Evolutionary conservation across 2,329 filamentous ascomycete genomes (phyloP).

Genomic region (Harringtonia aguacate): DNA sequence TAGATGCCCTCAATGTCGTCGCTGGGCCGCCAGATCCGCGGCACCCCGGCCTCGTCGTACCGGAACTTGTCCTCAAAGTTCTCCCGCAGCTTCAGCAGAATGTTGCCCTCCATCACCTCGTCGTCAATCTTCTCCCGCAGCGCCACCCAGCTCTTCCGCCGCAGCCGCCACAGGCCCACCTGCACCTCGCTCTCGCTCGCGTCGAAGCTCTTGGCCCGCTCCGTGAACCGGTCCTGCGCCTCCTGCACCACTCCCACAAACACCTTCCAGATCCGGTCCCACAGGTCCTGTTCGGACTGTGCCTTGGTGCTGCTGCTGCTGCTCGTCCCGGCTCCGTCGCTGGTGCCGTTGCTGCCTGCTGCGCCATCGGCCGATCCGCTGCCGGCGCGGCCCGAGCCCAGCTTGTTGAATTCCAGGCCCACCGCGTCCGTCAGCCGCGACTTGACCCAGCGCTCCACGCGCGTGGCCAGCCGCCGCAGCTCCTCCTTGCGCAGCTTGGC

Average conservation of each 20-base stretch:
- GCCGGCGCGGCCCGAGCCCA: conserved; percentile 79
- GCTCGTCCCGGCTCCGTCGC: conserved; percentile 40
- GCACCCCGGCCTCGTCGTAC: conserved; percentile 90
- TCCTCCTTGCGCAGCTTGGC: conserved; percentile 81
- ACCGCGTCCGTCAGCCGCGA: conserved; percentile 79
- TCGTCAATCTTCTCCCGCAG: conserved; percentile 87
- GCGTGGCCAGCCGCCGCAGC: conserved; percentile 82
- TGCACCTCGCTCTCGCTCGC: conserved; percentile 86
- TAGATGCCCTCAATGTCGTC: conserved; percentile 97
- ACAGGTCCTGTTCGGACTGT: conserved; percentile 69
- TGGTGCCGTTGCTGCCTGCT: conserved; percentile 30
- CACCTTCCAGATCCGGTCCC: conserved; percentile 88
- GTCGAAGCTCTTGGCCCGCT: conserved; percentile 86
- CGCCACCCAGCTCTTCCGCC: conserved; percentile 90
- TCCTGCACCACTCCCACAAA: conserved; percentile 77
- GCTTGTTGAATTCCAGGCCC: conserved; percentile 89
- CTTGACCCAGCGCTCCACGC: conserved; percentile 89
- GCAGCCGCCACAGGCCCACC: conserved; percentile 82
- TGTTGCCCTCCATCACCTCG: conserved; percentile 95
- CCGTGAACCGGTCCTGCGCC: conserved; percentile 75
- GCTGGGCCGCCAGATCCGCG: conserved; percentile 89
- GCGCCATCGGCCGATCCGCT: conserved; percentile 18
- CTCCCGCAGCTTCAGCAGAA: conserved; percentile 87
- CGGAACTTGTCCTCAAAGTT: conserved; percentile 99
- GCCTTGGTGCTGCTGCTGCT: conserved; percentile 51